Percentiles rank a stretch among this genome's conserved stretches.
These are phyloP conservation scores for Penicillium hesseltinei DNA, from an alignment of 2,329 filamentous ascomycete species.

Conservation along the genomic window DNA sequence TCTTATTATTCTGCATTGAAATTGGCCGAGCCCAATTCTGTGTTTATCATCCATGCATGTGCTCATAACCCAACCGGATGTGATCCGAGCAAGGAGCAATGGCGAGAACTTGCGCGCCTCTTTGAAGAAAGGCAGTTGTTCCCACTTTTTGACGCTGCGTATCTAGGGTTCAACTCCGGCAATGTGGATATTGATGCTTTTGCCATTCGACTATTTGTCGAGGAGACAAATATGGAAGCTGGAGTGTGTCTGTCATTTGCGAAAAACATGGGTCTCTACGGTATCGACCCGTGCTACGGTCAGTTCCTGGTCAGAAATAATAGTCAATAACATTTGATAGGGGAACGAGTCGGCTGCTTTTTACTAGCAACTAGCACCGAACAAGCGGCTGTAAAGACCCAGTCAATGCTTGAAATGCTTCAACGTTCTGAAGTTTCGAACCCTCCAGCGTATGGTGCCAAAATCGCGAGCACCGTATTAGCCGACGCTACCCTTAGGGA, in stretches of 20 bases:
- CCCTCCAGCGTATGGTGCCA: conserved; percentile 85
- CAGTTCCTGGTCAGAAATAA: neutral
- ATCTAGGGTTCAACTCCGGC: conserved; percentile 31
- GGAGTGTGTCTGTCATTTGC: conserved; percentile 58
- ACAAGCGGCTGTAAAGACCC: conserved; percentile 13
- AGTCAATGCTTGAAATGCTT: conserved; percentile 23
- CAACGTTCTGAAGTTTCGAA: conserved; percentile 96
- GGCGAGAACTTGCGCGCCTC: conserved; percentile 77
- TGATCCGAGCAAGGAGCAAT: conserved; percentile 85
- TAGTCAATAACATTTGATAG: conserved; percentile 1
- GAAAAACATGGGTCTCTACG: conserved; percentile 48
- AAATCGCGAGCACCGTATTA: conserved; percentile 76
- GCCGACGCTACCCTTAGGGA: conserved; percentile 73
- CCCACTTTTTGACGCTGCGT: conserved; percentile 60
- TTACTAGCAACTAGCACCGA: conserved; percentile 11
- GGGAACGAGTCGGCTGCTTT: conserved; percentile 22
- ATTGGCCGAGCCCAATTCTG: conserved; percentile 13
- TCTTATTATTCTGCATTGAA: conserved; percentile 18
- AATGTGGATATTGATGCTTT: conserved; percentile 29
- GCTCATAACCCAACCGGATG: conserved; percentile 97
- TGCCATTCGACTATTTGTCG: conserved; percentile 25
- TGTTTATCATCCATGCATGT: conserved; percentile 69
- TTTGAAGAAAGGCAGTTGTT: conserved; percentile 76
- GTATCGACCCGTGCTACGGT: conserved; percentile 2
- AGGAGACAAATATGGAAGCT: conserved; percentile 71